Evolutionary conservation across 2,329 filamentous ascomycete species (phyloP).

Genomic region (Arthroderma sp.): DNA sequence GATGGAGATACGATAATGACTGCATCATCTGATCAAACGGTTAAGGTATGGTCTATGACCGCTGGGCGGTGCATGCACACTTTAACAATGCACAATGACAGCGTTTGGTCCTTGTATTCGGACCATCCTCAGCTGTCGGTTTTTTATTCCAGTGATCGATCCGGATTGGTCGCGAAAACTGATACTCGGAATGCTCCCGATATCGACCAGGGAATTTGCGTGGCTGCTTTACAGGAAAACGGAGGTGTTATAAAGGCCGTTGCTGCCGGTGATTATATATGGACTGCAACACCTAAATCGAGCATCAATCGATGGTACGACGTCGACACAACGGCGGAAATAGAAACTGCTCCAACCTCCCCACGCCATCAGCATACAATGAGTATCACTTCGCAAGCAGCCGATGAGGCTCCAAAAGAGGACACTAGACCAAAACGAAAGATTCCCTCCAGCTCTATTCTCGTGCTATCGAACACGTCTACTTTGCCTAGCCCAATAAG

Average conservation of each 20-base stretch:
- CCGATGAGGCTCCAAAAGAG: constrained; percentile 9
- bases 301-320: constrained; percentile 88
- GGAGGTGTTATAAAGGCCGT: constrained; percentile 51
- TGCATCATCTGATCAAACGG: constrained; percentile 86
- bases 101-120: constrained; percentile 91
- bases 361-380: constrained; percentile 37
- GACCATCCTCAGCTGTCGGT: constrained; percentile 71
- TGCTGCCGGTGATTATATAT: constrained; percentile 60
- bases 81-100: constrained; percentile 96
- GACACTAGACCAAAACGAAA: constrained; percentile 32
- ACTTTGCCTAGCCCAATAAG: constrained; percentile 50
- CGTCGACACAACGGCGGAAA: constrained; percentile 62
- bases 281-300: constrained; percentile 80
- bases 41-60: constrained; percentile 96
- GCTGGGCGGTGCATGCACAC: constrained; percentile 96
- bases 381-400: constrained; percentile 24
- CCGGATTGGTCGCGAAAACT: constrained; percentile 89
- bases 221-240: constrained; percentile 87
- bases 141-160: constrained; percentile 91
- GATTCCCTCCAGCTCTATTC: constrained; percentile 63
- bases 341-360: constrained; percentile 43
- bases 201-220: constrained; percentile 74
- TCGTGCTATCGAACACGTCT: constrained; percentile 75
- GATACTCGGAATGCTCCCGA: constrained; percentile 66
- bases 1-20: constrained; percentile 85